Evolutionary conservation across 192 early-diverging fungal genomes (phyloP), one percentile per base, ranked within the genome.

Genomic region (Coemansia sp.): DNA sequence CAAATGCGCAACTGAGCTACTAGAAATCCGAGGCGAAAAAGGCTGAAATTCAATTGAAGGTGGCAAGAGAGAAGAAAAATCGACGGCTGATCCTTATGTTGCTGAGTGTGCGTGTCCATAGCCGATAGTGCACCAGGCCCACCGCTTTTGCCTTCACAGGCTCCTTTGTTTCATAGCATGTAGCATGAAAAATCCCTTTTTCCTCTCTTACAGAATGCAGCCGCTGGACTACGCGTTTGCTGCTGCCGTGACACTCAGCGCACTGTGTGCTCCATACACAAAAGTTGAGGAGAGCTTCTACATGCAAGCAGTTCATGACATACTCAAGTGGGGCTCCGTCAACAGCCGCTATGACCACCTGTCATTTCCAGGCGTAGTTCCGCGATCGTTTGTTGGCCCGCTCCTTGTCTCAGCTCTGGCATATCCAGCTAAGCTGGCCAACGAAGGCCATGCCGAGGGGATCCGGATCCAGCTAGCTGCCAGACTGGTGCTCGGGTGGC

Each of bases 231-330:
- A 39, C 26, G 36, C 57, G 16, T 63, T 73, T 16, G 64, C 71
- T 9, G 56, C 50, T 10, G 60, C 40, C 11, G 69, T 76, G 16
- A 35, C 66, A 1, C 42, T 86, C 74, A 66, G 70, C 57, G 70
- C 62, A 6, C n/a, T 66, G 9, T 68, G 55, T 5, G 75, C 56
- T 35, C 96, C 94, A 0, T 97, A 81, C 74, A 94, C 95, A 35
- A 99, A 99, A 77, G 95, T 99, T 56, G 95, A 99, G 74, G 96
- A 99, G 74, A 94, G 91, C 67, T 99, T 99, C 83, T 94, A 92
- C 68, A 61, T 94, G 50, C 96, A 99, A 77, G 95, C 96, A 5
- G 84, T 86, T 6, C 94, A 99, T 73, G 96, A 99, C 67, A 84
- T 97, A 31, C 63, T 96, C 56, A 79, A 84, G 26, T 81, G 84